Base-by-base conservation (phyloP, 2,329 filamentous ascomycete genomes). In the Talaromyces funiculosus region DNA sequence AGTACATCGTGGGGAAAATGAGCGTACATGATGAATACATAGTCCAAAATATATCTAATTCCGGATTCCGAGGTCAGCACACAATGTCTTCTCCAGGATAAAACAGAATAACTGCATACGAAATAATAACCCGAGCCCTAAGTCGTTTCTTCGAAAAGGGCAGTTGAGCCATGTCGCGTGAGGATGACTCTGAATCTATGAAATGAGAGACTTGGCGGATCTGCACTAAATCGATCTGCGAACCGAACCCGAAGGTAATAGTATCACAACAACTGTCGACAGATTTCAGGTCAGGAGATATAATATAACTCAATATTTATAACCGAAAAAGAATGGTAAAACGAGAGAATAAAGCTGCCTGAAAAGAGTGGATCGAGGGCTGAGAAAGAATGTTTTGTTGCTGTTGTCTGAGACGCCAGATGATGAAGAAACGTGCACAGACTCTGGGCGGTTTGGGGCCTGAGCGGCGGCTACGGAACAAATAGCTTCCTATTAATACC, bases 11-110 rank as follows among this genome's bases (percentile, higher is more conserved):
- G 7, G 20, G 18, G 26, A 22, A 20, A n/a, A n/a, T n/a, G n/a
- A 12, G 72, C 80, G 67, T 74, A 84, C 82, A 84, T 68, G 61
- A 85, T 80, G 59, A 85, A 82, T 57, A 83, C 76, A 76, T 85
- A 85, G 75, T 85, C 83, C 64, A 80, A 72, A 62, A 84, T 78
- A 67, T 85, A 85, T 67, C 81, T 84, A 66, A 16, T 10, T 16
- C 10, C 37, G 22, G 8, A 35, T 43, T 26, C 7, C 3, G 38
- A 4, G 18, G 35, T 62, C 20, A 51, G 56, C 33, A 35, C 26
- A 26, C 38, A 5, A 20, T 22, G 9, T 29, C 38, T 49, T 59
- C 55, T 38, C 45, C 57, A 49, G 12, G 10, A 40, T 20, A 22
- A 20, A 5, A 26, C 7, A 20, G 24, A 38, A 59, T 45, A 55